Evolutionary conservation across 192 early-diverging fungal species (phyloP), one percentile per base, ranked within the genome.

Genomic region (Backusella luteola): DNA sequence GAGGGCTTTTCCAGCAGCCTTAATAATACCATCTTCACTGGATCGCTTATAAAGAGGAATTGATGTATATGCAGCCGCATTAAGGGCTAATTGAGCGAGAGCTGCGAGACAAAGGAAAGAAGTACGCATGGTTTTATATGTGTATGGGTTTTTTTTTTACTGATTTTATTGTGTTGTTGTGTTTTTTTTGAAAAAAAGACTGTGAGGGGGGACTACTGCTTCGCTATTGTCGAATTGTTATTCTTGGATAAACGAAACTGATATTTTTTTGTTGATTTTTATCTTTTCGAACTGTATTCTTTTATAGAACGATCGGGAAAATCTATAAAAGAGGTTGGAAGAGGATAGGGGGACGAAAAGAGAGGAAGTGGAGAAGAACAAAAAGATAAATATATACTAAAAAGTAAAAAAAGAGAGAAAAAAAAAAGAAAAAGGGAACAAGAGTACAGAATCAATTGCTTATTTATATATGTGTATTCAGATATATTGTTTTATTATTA

Each of bases 1-100:
- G 26, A 81, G 76, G 34, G 68, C 41, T 71, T 77, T 78, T 66
- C 80, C 80, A 29, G 73, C 80, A 71, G 80, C 80, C 52, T 74
- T 71, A 38, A 70, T 29, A 53, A 77, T 39, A 42, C 67, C 73
- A 46, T 41, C 69, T 29, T 71, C 42, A 23, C 32, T 41, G 39
- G n/a, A 34, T n/a, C 73, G 36, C 23, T 44, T 66, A 39, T 67
- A 75, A 23, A 75, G 73, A 34, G 73, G 73, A 67, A 75, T 67
- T 38, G 56, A 44, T 17, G 66, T 46, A 38, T 35, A 69, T 34
- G 80, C 80, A 49, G 73, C 36, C 7, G 73, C 80, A 46, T 53
- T 67, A 32, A 81, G 71, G 35, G 80, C 75, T 46, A 81, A 69
- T 49, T 75, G 73, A 39, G 76, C 76, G 52, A 81, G 53, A 70